Conservation (phyloP, 2,329 filamentous ascomycete genomes). For the Metarhizium robertsii region DNA sequence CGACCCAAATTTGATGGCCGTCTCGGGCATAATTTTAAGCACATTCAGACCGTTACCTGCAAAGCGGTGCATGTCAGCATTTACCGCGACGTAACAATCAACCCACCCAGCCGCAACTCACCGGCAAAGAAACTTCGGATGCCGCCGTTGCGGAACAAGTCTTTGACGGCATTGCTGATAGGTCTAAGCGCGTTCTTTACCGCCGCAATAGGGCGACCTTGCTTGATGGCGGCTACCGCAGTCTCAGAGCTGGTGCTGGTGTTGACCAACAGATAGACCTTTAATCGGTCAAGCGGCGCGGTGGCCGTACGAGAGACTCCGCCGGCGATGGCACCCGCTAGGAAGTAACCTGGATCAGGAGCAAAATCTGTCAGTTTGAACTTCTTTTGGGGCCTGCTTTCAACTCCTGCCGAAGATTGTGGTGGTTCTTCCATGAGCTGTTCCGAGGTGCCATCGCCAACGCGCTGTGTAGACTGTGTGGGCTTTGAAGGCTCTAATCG, state of each 20-base stretch:
- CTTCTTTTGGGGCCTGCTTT: slow-evolving; percentile 27
- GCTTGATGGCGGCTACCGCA: slow-evolving; percentile 57
- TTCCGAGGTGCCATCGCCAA: slow-evolving; percentile 26
- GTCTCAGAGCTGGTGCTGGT: slow-evolving; percentile 45
- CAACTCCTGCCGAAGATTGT: slow-evolving; percentile 24
- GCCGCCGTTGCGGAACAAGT: slow-evolving; percentile 79
- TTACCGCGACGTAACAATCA: not conserved
- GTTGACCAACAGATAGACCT: slow-evolving; percentile 94
- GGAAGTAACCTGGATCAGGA: slow-evolving; percentile 92
- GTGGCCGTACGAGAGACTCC: slow-evolving; percentile 92
- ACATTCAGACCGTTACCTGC: slow-evolving; percentile 93
- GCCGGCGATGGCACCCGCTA: slow-evolving; percentile 89
- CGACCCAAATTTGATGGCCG: slow-evolving; percentile 94
- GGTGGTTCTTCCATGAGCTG: slow-evolving; percentile 17
- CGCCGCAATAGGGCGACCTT: slow-evolving; percentile 57
- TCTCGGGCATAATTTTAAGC: slow-evolving; percentile 97
- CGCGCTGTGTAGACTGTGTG: slow-evolving; percentile 12
- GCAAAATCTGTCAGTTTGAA: slow-evolving; percentile 56
- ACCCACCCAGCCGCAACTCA: slow-evolving; percentile 32
- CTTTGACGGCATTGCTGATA: slow-evolving; percentile 62
- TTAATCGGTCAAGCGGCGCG: slow-evolving; percentile 89
- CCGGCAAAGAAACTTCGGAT: slow-evolving; percentile 87
- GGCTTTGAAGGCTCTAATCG: slow-evolving; percentile 9
- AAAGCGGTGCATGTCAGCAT: not conserved
- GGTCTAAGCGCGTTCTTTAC: slow-evolving; percentile 58